Evolutionary conservation across 768 basidiomycete genomes (phyloP), one percentile per base, ranked within the genome.

Genomic region (Rhizopogon vesiculosus): DNA sequence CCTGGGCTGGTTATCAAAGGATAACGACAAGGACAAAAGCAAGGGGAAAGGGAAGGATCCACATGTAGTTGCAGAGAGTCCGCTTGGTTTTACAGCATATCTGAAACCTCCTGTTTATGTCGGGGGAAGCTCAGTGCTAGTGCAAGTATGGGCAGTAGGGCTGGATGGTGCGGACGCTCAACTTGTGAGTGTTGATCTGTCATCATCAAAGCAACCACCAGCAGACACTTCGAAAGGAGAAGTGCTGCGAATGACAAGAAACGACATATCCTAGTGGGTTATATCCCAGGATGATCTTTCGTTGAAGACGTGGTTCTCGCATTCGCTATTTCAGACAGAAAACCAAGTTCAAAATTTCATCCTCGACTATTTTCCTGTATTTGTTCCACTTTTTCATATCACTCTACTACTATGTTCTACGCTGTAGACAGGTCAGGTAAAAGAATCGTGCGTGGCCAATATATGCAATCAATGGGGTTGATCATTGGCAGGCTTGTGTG

Each of bases 81-180:
- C 76, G 3, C 72, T 89, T 42, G 84, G 81, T 31, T 91, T 91
- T 65, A 86, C 87, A 3, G 79, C 82, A 31, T 84, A 89, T 66
- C 80, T 87, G 13, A 66, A 76, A 25, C 25, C 25, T 25, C 25
- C 25, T 25, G 25, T 25, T 25, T 25, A 86, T 63, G 84, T 95
- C 9, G 81, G 85, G 0, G 76, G 82, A 45, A 75, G 78, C 28
- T 78, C 87, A 54, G 81, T 94, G 16, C 76, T 97, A 22, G 84
- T 97, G 6, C 92, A 94, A 66, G 89, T 97, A 3, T 92, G 89
- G 78, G 91, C 88, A n/a, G 91, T 93, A 1, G 92, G 84, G 2
- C 69, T 96, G 42, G 93, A 96, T 61, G 76, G 78, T 13, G 72
- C 87, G 7, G 94, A 96, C 71, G 78, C 76, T 6, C 76, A 81